Base-by-base conservation (phyloP, 1,284 basidiomycete species). In the Peniophora sp. region DNA sequence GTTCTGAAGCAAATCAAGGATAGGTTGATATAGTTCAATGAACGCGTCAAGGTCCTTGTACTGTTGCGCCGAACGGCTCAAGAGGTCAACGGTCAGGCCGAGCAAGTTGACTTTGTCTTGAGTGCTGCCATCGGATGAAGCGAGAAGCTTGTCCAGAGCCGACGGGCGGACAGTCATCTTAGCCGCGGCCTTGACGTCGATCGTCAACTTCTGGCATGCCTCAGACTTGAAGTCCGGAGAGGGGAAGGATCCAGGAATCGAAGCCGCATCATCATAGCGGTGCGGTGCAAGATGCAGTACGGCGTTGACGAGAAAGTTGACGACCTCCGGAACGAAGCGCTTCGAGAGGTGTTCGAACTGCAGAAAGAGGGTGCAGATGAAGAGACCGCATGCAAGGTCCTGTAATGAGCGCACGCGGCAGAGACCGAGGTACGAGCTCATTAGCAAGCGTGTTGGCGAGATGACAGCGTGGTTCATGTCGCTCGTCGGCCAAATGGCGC, bases 381-480 rank as follows among this genome's bases (percentile, higher is more conserved):
- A 97, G 36, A 98, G 70, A 0, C 96, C 95, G 48, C 87, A 89
- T 0, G 87, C 78, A 44, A 98, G 61, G 66, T 99, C 95, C 11
- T 67, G 56, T 9, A 89, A 63, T 8, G 79, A 81, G 45, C 95
- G 77, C 3, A 99, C 78, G 3, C 93, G 83, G 47, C 83, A 79
- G 43, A 99, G 78, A 2, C 85, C 86, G 14, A 99, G 83, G 64
- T 98, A 99, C 50, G 94, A 87, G 1, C 89, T 92, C 71, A 97
- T 90, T 46, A 99, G 78, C 20, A 98, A 68, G 46, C 92, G 79
- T 0, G 94, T 79, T 0, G 95, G 92, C 0, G 92, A 89, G 20
- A 91, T 74, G 47, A 99, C 93, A 0, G 86, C 81, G 65, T 99
- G 95, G 52, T 85, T 88, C 67, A 94, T 81, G 69, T 99, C 97